Base-by-base conservation (phyloP, 257 asterid genomes). In the Solanum chmielewskii region DNA sequence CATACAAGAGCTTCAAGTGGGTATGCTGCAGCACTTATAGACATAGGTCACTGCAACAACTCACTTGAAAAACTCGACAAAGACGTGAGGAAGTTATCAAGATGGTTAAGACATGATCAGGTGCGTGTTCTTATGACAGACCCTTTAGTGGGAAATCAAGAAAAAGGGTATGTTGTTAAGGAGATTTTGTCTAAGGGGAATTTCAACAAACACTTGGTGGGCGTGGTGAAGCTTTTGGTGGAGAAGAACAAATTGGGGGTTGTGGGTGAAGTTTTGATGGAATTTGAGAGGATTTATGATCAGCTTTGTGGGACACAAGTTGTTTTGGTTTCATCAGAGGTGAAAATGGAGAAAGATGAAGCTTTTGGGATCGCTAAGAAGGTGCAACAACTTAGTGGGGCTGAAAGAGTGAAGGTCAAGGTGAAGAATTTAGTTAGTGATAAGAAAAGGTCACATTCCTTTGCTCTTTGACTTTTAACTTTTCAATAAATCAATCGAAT, bases 1-100 rank as follows among this genome's bases (percentile, higher is more conserved):
- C 91, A 90, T 45, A 82, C 52, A 2, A 88, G 66, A 31, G 87
- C 94, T 10, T 89, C 94, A 88, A 90, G 92, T 42, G 96, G 96
- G 78, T 93, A 93, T 60, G 96, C 96, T 47, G 92, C 90, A 20
- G 95, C 96, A 5, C 93, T 93, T 37, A 60, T 93, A n/a, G 96
- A 92, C 42, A 59, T 68, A n/a, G 93, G 92, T 12, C 89, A 89
- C 10, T 41, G 75, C 74, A 90, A 81, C 88, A 49, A 87, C 87
- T 88, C 85, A 29, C 91, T 90, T 3, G 91, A 87, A 49, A 88
- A 87, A 16, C 90, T 92, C 37, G 71, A 64, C 47, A 85, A 89
- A 44, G 96, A 93, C 20, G 93, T 88, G 12, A 80, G 42, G 82
- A 87, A 87, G 90, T 83, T 93, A 59, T 91, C 90, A 23, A 92